These are phyloP conservation scores for Colletotrichum navitas DNA, from an alignment of 2,329 filamentous ascomycete genomes.

Conservation along the genomic window DNA sequence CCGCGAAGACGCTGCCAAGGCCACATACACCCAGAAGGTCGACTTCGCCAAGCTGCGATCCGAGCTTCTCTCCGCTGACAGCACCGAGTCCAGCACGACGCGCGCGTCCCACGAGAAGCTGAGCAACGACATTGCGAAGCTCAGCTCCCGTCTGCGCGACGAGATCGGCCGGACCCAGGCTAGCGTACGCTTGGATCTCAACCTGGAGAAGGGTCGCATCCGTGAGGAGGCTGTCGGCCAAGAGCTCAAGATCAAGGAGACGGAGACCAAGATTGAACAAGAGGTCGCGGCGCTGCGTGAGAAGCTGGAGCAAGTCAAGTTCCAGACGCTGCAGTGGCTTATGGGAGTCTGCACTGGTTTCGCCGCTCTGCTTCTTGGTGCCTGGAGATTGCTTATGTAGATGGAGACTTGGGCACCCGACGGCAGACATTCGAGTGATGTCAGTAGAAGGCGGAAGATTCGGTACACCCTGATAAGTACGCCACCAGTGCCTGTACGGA, in stretches of 20 bases:
- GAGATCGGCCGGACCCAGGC: conserved; percentile 96
- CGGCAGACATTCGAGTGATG: background rate
- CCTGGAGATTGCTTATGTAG: conserved; percentile 78
- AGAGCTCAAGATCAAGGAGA: conserved; percentile 98
- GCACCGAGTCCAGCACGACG: conserved; percentile 89
- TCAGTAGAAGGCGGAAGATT: background rate
- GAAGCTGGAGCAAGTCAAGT: conserved; percentile 96
- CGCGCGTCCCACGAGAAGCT: conserved; percentile 91
- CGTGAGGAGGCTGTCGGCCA: conserved; percentile 96
- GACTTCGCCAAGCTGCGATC: conserved; percentile 98
- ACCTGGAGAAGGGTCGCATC: conserved; percentile 96
- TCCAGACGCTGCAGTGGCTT: conserved; percentile 97
- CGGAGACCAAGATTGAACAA: conserved; percentile 97
- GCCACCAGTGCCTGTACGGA: no score
- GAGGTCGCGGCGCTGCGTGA: conserved; percentile 92
- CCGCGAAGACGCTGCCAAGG: conserved; percentile 89
- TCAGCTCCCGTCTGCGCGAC: conserved; percentile 89
- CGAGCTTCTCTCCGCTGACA: conserved; percentile 92
- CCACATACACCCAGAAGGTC: conserved; percentile 88
- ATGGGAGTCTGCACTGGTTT: conserved; percentile 85
- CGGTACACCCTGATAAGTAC: background rate
- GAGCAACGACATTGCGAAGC: conserved; percentile 93
- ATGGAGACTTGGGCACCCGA: background rate
- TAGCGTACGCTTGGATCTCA: conserved; percentile 90
- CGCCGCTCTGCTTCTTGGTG: conserved; percentile 75